Conservation (phyloP, 2,329 filamentous ascomycete genomes). For the Xylariales sp. region DNA sequence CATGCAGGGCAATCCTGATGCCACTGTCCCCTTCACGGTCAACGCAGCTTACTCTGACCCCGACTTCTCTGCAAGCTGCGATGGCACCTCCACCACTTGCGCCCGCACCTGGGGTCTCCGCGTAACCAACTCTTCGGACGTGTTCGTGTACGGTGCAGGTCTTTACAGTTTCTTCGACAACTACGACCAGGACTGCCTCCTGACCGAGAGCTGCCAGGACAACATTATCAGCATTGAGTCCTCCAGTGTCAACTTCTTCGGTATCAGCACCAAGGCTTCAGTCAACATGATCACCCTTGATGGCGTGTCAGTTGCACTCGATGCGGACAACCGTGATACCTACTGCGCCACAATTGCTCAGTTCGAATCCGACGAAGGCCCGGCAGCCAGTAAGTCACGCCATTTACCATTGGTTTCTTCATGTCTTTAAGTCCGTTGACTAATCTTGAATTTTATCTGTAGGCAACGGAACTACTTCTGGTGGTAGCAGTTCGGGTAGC, state of each 20-base stretch:
- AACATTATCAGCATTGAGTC: conserved; percentile 73
- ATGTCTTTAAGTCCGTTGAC: neutral
- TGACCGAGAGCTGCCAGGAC: conserved; percentile 65
- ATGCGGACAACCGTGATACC: conserved; percentile 60
- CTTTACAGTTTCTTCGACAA: conserved; percentile 74
- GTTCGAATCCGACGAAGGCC: conserved; percentile 31
- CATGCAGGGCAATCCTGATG: conserved; percentile 78
- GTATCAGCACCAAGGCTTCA: conserved; percentile 69
- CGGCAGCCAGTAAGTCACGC: conserved; percentile 3
- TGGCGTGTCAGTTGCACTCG: conserved; percentile 47
- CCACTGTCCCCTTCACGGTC: conserved; percentile 59
- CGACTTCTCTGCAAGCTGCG: conserved; percentile 58
- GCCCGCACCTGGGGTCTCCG: conserved; percentile 76
- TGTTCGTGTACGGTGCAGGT: conserved; percentile 69
- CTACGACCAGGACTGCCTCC: conserved; percentile 68
- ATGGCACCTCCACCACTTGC: conserved; percentile 41
- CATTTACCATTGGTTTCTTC: neutral
- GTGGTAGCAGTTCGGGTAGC: conserved; percentile 8
- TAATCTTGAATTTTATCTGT: neutral
- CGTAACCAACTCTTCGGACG: conserved; percentile 60
- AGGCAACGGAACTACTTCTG: neutral
- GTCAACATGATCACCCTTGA: conserved; percentile 68
- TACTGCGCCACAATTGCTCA: conserved; percentile 59
- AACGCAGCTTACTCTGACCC: conserved; percentile 62
- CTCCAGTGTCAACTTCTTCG: conserved; percentile 59